Evolutionary conservation across 805 yeast species (phyloP), one percentile per base, ranked within the genome.

Genomic region (Kuraishia ogatae): DNA sequence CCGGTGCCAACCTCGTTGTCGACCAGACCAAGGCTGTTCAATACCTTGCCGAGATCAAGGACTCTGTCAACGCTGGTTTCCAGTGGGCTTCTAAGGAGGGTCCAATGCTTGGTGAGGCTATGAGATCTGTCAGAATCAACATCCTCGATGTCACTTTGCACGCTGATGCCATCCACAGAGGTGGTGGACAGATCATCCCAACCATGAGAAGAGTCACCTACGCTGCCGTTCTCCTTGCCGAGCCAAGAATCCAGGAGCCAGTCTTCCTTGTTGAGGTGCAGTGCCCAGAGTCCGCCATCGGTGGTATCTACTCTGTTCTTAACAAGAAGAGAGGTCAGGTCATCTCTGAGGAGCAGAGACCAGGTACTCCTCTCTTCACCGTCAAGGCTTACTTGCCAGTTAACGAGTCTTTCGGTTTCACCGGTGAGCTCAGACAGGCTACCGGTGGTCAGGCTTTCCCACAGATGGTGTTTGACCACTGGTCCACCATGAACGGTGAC

Each of bases 391-490:
- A 91, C 96, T 85, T 93, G 82, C 99, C 99, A 77, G 97, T 93
- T 69, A 94, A 93, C 82, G 99, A 94, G 85, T 93, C 99, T 58
- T 93, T 94, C 87, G 99, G 99, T 88, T 93, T 93, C 97, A 87
- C 97, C 71, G 94, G 96, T 83, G 97, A 92, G 73, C 87, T 93
- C 75, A 90, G 99, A 85, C 97, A 93, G 83, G 97, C 98, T 74
- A 93, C 99, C 73, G 97, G 97, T 89, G 99, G 99, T 80, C 99
- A 93, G 85, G 99, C 99, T 78, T 93, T 93, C 99, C 99, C 99
- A 81, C 98, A 93, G 83, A 84, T 94, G 96, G 96, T 94, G 78
- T 94, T 93, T 80, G 98, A 94, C 79, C 99, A 93, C 79, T 93
- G 98, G 98, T 81, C 90, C 65, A 78, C 89, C 70, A 81, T 94